phyloP scores from a whole-genome alignment of 805 yeast species.

The Saturnispora sekii region DNA sequence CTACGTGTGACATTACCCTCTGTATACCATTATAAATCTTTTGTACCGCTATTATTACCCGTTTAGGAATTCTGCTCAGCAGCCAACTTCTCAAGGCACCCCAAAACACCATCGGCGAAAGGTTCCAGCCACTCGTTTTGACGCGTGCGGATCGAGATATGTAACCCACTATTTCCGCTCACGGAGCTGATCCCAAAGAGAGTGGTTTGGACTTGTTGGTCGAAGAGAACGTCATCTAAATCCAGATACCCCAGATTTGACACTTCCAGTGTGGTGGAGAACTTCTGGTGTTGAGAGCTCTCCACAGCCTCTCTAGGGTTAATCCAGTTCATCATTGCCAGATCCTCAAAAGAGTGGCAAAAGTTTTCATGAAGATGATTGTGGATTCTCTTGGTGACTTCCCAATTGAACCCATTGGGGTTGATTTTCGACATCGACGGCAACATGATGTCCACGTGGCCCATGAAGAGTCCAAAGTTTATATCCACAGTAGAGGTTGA shows the following conservation, averaged over 20 bases:
- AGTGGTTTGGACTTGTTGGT: neutral
- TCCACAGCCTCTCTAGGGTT: slow-evolving; percentile 1
- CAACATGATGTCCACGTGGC: slow-evolving; percentile 9
- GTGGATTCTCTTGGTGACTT: slow-evolving; percentile 10
- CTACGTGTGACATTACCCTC: neutral
- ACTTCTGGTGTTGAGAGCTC: neutral
- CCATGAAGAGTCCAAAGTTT: slow-evolving; percentile 13
- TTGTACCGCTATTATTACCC: slow-evolving; percentile 1
- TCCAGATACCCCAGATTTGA: slow-evolving; percentile 5
- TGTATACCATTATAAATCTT: slow-evolving; percentile 2
- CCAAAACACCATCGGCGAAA: slow-evolving; percentile 4
- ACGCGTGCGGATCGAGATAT: neutral
- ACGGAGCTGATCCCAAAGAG: slow-evolving; percentile 1
- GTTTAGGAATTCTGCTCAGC: neutral
- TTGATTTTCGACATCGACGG: slow-evolving; percentile 8
- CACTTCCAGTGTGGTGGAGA: slow-evolving; percentile 12
- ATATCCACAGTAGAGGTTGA: neutral
- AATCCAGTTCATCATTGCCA: slow-evolving; percentile 9
- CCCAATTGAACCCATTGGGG: slow-evolving; percentile 9
- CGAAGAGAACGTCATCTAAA: slow-evolving; percentile 1
- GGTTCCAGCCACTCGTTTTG: neutral
- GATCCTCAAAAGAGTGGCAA: slow-evolving; percentile 3
- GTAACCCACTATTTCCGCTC: neutral
- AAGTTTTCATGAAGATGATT: slow-evolving; percentile 7
- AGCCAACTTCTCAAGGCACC: slow-evolving; percentile 5